A percentile compares a stretch with the other conserved stretches of the same genome.
Conservation (phyloP, 192 early-diverging fungal genomes). For the Spinellus fusiger region DNA sequence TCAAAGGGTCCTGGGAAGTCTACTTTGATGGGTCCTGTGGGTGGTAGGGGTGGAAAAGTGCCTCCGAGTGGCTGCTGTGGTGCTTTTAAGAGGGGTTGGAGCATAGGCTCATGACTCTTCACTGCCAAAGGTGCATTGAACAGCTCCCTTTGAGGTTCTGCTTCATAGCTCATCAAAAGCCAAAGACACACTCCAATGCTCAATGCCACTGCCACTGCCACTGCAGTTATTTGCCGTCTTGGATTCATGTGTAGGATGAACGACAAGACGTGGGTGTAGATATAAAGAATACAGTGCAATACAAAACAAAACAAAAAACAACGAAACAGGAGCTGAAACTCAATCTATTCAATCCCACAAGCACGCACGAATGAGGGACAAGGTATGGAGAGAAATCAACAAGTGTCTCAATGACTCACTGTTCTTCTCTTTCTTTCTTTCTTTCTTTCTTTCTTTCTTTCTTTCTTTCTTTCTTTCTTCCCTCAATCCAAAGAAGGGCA, state of each 20-base stretch:
- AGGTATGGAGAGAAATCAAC: no score
- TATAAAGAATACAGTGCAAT: neutral
- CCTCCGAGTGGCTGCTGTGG: neutral
- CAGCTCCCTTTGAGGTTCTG: no score
- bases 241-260: neutral
- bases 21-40: neutral
- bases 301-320: neutral
- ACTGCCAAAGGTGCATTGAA: no score
- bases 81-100: neutral
- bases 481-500: no score
- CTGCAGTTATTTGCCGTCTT: neutral
- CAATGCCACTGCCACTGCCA: neutral
- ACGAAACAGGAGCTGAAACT: no score
- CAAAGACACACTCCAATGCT: neutral
- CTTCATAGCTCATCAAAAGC: neutral
- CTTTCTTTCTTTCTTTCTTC: neutral
- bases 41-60: neutral
- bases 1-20: conserved; percentile 11
- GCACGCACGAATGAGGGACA: no score
- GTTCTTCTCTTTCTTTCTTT: neutral
- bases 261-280: neutral
- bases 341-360: no score
- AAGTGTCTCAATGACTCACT: no score
- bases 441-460: neutral
- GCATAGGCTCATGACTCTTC: no score